These are phyloP conservation scores for Ceratocystis alfenasii DNA, from an alignment of 2,329 filamentous ascomycete genomes.

Conservation along the genomic window DNA sequence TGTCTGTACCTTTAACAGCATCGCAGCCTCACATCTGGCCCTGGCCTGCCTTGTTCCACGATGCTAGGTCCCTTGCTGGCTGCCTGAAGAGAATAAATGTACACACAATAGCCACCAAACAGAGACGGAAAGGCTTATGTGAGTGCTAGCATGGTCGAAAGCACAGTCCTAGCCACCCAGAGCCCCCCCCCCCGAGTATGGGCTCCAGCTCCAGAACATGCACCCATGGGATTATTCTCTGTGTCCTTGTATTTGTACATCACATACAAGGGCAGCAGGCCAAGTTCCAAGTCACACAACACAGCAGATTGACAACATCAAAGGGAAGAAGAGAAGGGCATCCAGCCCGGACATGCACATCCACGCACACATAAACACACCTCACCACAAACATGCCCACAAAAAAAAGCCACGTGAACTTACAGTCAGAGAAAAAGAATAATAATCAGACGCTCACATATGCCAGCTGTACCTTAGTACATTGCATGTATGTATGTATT, in stretches of 20 bases:
- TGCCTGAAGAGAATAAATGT: no score
- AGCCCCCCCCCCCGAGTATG: no score
- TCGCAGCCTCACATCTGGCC: no score
- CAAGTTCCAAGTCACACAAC: not conserved
- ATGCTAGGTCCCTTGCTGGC: no score
- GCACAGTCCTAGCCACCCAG: not conserved
- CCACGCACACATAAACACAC: not conserved
- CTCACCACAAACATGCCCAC: not conserved
- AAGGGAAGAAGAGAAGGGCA: not conserved
- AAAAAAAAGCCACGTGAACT: conserved; percentile 4
- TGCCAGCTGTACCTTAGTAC: not conserved
- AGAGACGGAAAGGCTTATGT: no score
- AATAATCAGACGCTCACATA: not conserved
- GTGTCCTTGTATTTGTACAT: not conserved
- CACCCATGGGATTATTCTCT: not conserved
- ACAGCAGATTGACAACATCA: not conserved
- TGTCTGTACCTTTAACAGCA: no score
- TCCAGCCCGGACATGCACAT: not conserved
- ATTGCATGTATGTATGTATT: conserved; percentile 4
- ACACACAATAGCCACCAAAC: no score
- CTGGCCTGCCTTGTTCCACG: no score
- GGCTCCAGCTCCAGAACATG: not conserved
- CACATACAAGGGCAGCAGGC: not conserved
- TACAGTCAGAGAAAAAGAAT: not conserved
- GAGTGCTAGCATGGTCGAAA: no score